Evolutionary conservation across 805 yeast species (phyloP), one percentile per base, ranked within the genome.

Genomic region (Saturnispora mendoncae): DNA sequence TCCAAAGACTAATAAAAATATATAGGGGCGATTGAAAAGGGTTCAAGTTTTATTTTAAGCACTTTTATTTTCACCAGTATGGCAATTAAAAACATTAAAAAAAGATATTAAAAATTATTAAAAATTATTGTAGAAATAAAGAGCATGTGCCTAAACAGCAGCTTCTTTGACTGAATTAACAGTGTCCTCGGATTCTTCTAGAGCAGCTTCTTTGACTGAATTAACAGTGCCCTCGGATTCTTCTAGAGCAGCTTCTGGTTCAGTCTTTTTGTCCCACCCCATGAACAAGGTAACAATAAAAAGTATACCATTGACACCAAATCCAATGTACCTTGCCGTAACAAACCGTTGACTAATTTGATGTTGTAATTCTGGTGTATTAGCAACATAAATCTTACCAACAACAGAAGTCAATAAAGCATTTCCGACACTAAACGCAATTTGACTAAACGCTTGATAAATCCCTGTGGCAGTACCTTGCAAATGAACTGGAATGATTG

Each of bases 391-490:
- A n/a, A 46, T 9, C 12, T 36, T 31, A 18, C 53, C 53, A 3
- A 44, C 28, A 25, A 50, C 26, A 1, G 53, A 47, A 2, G 52
- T 41, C n/a, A 49, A 32, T 7, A 49, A 28, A 9, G 49, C 51
- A 41, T 48, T 46, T 9, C 47, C 51, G 15, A 50, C 13, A 27
- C 51, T 47, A 6, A 49, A 38, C 3, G 37, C 40, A 12, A 47
- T 36, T 36, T 50, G 53, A 8, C 47, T 45, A 32, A 42, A 45
- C 1, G 52, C 42, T 21, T 41, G 42, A 38, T 38, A 49, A 23
- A 49, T 43, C 4, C 53, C 53, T n/a, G 47, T 32, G 7, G 49
- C 48, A 15, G 38, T 36, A 4, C 53, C 52, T 34, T 50, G 53
- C n/a, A 49, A 36, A 35, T 50, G 51, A 9, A 47, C 17, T 13